Conservation (phyloP, 2,329 filamentous ascomycete species). For the Aureobasidium sp. region DNA sequence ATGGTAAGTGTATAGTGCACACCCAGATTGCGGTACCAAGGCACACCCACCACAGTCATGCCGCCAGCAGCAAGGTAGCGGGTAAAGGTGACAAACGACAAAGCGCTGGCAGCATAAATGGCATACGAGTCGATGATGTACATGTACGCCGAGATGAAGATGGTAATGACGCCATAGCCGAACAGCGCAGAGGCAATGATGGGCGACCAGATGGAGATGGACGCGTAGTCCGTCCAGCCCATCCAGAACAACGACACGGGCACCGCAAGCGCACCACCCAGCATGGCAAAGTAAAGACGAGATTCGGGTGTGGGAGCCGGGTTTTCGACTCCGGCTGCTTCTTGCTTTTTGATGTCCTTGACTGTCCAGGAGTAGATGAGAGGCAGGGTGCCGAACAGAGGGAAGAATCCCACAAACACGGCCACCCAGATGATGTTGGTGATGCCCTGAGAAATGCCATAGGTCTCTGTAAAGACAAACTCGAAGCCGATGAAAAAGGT, state of each 20-base stretch:
- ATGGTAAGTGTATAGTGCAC: conserved; percentile 36
- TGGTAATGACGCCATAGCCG: conserved; percentile 38
- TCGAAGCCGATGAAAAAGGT: conserved; percentile 45
- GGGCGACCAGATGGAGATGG: conserved; percentile 38
- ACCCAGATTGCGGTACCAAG: conserved; percentile 33
- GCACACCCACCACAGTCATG: conserved; percentile 32
- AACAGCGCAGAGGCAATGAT: conserved; percentile 37
- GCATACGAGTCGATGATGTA: conserved; percentile 34
- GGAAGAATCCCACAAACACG: conserved; percentile 34
- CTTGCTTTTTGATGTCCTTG: conserved; percentile 11
- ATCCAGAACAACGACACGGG: conserved; percentile 44
- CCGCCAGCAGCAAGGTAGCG: conserved; percentile 30
- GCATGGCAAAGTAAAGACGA: conserved; percentile 36
- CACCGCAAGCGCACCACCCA: conserved; percentile 33
- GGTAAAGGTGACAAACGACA: conserved; percentile 28
- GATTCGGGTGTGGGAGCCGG: conserved; percentile 24
- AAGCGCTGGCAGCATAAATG: conserved; percentile 32
- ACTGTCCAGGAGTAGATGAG: conserved; percentile 13
- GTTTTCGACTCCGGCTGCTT: conserved; percentile 4
- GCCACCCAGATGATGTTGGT: conserved; percentile 38
- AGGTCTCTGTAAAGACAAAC: conserved; percentile 39
- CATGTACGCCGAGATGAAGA: conserved; percentile 32
- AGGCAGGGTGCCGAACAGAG: conserved; percentile 3
- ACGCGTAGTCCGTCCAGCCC: conserved; percentile 23
- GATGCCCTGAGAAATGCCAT: conserved; percentile 35